phyloP scores from a whole-genome alignment of 768 basidiomycete genomes.

The Daedalea quercina region DNA sequence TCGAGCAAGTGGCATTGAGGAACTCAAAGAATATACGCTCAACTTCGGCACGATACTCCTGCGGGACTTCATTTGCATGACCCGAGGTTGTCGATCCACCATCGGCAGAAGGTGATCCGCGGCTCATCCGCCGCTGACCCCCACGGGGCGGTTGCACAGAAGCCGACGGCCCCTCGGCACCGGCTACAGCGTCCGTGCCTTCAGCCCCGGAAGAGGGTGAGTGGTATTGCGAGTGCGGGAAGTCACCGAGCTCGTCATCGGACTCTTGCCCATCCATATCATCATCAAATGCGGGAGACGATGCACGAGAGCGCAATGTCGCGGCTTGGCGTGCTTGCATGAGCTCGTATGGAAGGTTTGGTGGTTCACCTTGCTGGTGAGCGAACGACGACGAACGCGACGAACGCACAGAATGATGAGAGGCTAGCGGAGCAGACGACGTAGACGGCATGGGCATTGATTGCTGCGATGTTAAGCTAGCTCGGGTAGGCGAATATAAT shows the following conservation, averaged over 20 bases:
- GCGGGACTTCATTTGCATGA: constrained; percentile 61
- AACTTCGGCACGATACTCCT: constrained; percentile 75
- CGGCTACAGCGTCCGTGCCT: constrained; percentile 10
- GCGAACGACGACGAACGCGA: constrained; percentile 28
- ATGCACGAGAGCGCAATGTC: constrained; percentile 15
- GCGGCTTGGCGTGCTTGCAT: constrained; percentile 24
- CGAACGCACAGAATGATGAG: constrained; percentile 15
- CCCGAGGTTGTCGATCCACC: constrained; percentile 16
- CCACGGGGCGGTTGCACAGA: constrained; percentile 20
- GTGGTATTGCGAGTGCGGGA: constrained; percentile 9
- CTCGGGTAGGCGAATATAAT: constrained; percentile 16
- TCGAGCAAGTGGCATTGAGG: constrained; percentile 82
- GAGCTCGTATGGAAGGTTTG: constrained; percentile 8
- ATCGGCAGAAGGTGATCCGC: constrained; percentile 21
- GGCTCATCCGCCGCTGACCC: constrained; percentile 18
- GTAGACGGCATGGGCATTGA: constrained; percentile 6
- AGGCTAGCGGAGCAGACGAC: constrained; percentile 12
- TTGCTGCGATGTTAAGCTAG: constrained; percentile 20
- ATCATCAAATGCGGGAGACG: constrained; percentile 28
- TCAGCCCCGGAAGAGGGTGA: constrained; percentile 4
- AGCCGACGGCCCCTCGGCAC: constrained; percentile 21
- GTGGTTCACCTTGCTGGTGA: constrained; percentile 13
- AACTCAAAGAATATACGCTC: constrained; percentile 91
- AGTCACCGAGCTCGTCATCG: constrained; percentile 16
- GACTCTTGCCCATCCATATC: constrained; percentile 25